Evolutionary conservation across 192 early-diverging fungal genomes (phyloP).

Genomic region (Borealophlyctis nickersoniae): DNA sequence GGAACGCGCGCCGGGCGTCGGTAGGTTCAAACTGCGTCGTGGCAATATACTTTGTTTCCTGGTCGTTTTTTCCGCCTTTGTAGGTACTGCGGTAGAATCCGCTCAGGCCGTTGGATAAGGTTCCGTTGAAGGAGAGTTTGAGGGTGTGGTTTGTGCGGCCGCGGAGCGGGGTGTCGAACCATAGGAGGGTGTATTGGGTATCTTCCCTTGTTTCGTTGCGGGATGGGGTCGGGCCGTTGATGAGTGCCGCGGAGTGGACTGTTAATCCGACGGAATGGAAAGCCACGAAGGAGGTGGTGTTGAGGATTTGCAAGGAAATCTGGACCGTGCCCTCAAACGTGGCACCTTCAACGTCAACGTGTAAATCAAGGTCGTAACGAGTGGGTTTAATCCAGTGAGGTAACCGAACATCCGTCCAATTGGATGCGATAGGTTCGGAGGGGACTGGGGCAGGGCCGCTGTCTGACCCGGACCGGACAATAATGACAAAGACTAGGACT

Average conservation of each 20-base stretch:
- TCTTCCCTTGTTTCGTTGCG: not conserved
- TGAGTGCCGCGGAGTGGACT: not conserved
- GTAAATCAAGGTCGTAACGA: constrained; percentile 18
- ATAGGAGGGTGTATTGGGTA: constrained; percentile 6
- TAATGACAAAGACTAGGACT: not conserved
- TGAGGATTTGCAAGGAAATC: constrained; percentile 59
- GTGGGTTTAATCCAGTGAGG: constrained; percentile 11
- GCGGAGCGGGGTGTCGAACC: constrained; percentile 2
- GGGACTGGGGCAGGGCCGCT: not conserved
- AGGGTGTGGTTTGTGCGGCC: constrained; percentile 5
- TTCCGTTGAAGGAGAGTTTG: constrained; percentile 25
- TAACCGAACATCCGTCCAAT: constrained; percentile 9
- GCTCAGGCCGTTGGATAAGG: constrained; percentile 54
- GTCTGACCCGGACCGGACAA: not conserved
- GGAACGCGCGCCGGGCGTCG: constrained; percentile 83
- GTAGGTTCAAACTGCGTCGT: constrained; percentile 90
- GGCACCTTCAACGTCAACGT: constrained; percentile 3
- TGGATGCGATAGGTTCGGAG: not conserved
- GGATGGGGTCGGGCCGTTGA: not conserved
- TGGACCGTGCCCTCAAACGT: constrained; percentile 16
- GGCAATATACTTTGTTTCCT: constrained; percentile 63
- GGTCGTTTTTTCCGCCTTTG: constrained; percentile 33
- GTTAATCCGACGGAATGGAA: constrained; percentile 27
- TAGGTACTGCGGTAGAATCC: constrained; percentile 84
- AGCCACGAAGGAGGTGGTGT: constrained; percentile 55